Percentiles rank a stretch among this genome's conserved stretches.
phyloP scores from a whole-genome alignment of 176 grass and related monocot genomes.

The Saccharum officinarum region DNA sequence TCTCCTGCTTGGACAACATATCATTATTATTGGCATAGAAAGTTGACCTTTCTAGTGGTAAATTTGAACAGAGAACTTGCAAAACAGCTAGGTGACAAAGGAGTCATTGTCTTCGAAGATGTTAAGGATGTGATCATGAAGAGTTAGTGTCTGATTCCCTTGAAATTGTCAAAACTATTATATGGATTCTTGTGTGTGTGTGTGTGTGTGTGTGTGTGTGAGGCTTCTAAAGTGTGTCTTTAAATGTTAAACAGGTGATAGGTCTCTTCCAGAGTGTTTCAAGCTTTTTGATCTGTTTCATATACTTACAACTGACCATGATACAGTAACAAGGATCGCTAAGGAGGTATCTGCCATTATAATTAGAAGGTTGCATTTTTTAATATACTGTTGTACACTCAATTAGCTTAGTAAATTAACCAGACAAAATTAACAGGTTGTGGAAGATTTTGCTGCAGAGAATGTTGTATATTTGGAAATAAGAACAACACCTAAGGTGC shows the following conservation, averaged over 20 bases:
- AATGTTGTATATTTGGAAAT: slow-evolving; percentile 96
- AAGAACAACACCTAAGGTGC: slow-evolving; percentile 95
- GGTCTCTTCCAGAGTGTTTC: slow-evolving; percentile 83
- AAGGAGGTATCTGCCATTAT: slow-evolving; percentile 56
- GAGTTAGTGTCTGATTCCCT: slow-evolving; percentile 45
- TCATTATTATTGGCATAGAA: background rate
- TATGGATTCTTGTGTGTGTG: background rate
- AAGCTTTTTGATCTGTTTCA: slow-evolving; percentile 90
- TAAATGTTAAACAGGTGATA: slow-evolving; percentile 69
- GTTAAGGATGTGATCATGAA: slow-evolving; percentile 84
- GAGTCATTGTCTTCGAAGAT: slow-evolving; percentile 76
- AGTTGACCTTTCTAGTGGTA: background rate
- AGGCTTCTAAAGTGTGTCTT: too few species aligned
- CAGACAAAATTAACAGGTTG: slow-evolving; percentile 46
- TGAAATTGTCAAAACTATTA: background rate
- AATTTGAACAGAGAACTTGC: slow-evolving; percentile 75
- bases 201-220: too few species aligned
- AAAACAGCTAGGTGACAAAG: slow-evolving; percentile 67
- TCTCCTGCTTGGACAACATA: background rate
- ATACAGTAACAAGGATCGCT: slow-evolving; percentile 89
- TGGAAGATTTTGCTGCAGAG: slow-evolving; percentile 95
- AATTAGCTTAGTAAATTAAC: slow-evolving; percentile 13
- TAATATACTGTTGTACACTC: background rate
- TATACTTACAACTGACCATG: slow-evolving; percentile 82
- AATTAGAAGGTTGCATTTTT: background rate